Conservation (phyloP, 768 basidiomycete genomes). For the Lyophyllum semitale region DNA sequence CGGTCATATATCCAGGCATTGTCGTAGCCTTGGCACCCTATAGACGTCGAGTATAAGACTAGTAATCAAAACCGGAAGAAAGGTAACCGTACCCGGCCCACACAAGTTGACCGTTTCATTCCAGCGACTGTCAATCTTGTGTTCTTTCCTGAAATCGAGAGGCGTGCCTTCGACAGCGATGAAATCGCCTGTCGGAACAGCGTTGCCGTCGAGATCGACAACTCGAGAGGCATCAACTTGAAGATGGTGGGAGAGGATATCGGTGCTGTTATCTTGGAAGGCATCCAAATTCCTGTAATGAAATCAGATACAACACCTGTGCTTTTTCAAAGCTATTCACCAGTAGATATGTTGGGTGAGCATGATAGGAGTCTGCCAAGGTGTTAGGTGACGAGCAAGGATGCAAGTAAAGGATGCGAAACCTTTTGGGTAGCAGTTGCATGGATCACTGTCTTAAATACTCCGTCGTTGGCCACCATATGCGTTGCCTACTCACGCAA, state of each 20-base stretch:
- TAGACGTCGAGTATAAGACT: background rate
- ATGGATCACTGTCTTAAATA: slow-evolving; percentile 42
- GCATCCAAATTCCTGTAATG: slow-evolving; percentile 50
- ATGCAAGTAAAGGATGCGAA: background rate
- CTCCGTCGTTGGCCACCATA: slow-evolving; percentile 43
- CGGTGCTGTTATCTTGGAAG: slow-evolving; percentile 41
- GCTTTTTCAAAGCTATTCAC: slow-evolving; percentile 22
- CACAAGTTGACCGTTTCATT: slow-evolving; percentile 30
- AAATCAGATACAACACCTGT: background rate
- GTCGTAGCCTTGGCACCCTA: slow-evolving; percentile 52
- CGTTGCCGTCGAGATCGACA: slow-evolving; percentile 36
- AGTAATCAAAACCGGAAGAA: background rate
- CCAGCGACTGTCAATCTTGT: slow-evolving; percentile 34
- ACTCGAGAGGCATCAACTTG: slow-evolving; percentile 28
- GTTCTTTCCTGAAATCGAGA: slow-evolving; percentile 42
- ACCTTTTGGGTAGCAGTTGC: slow-evolving; percentile 49
- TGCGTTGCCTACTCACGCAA: slow-evolving; percentile 43
- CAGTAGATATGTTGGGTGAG: slow-evolving; percentile 57
- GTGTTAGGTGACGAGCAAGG: background rate
- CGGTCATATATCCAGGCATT: slow-evolving; percentile 52
- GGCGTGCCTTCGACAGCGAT: slow-evolving; percentile 27
- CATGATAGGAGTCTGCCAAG: slow-evolving; percentile 53
- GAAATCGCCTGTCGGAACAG: slow-evolving; percentile 35
- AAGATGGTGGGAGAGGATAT: slow-evolving; percentile 36
- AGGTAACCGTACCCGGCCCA: slow-evolving; percentile 23